Evolutionary conservation across 208 protist species (phyloP).

Genomic region (Leishmania gerbilli): DNA sequence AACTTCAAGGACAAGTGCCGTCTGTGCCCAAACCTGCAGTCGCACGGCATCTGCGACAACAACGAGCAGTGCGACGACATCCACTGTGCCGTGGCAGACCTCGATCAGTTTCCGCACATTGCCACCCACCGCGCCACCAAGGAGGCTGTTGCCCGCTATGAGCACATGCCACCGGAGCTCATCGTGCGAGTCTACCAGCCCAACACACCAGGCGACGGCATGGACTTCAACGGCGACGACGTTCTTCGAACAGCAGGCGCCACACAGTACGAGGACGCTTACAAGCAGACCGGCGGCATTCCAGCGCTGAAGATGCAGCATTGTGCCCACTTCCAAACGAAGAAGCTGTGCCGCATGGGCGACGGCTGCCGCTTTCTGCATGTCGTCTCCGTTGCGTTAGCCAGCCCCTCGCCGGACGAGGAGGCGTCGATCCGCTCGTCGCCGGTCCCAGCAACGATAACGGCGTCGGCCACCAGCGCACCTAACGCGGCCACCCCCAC

Average conservation of each 20-base stretch:
- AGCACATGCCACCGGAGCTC: conserved; percentile 54
- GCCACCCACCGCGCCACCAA: conserved; percentile 62
- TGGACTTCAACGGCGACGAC: conserved; percentile 54
- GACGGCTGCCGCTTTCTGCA: conserved; percentile 80
- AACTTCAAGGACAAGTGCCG: conserved; percentile 82
- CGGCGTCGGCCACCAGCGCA: not conserved
- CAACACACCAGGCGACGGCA: conserved; percentile 54
- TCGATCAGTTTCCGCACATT: conserved; percentile 50
- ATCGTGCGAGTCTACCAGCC: conserved; percentile 74
- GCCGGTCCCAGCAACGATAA: not conserved
- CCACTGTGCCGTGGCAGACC: conserved; percentile 52
- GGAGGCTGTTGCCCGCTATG: conserved; percentile 49
- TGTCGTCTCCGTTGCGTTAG: conserved; percentile 54
- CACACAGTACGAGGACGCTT: conserved; percentile 68
- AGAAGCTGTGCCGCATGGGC: conserved; percentile 79
- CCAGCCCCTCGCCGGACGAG: conserved; percentile 37
- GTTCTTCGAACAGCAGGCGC: conserved; percentile 74
- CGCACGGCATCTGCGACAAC: conserved; percentile 41
- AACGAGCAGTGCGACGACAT: conserved; percentile 59
- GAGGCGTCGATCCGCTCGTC: conserved; percentile 4
- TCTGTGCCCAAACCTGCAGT: conserved; percentile 52
- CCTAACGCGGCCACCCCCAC: not conserved
- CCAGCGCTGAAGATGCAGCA: conserved; percentile 80
- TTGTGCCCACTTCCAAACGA: conserved; percentile 81
- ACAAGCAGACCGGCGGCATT: conserved; percentile 31